Percentiles rank a stretch among this genome's conserved stretches.
These are phyloP conservation scores for Thinopyrum elongatum DNA, from an alignment of 176 grass and related monocot genomes.

Conservation along the genomic window DNA sequence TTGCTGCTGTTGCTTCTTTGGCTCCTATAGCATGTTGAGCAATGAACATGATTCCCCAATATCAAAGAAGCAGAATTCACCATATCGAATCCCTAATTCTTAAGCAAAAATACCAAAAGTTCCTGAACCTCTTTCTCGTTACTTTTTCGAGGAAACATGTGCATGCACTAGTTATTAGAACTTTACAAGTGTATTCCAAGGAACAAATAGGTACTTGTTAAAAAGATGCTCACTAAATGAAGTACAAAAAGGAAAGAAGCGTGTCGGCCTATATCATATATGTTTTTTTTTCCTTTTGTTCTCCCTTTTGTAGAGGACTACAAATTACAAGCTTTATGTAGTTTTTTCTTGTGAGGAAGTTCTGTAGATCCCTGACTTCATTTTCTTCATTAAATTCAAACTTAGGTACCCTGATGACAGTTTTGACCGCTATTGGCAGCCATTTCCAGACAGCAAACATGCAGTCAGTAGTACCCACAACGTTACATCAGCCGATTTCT, in stretches of 20 bases:
- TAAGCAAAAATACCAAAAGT: not conserved
- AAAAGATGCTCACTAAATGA: not conserved
- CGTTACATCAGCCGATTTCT: constrained; percentile 66
- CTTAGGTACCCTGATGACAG: constrained; percentile 87
- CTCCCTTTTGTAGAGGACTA: not conserved
- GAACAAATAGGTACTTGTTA: not conserved
- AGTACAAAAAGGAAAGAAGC: not conserved
- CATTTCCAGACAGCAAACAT: constrained; percentile 55
- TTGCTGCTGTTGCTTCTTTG: not conserved
- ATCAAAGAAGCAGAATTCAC: not conserved
- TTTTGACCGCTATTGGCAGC: constrained; percentile 86
- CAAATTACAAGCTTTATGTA: not conserved
- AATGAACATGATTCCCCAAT: not conserved
- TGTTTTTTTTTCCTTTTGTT: not conserved
- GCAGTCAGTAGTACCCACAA: constrained; percentile 82
- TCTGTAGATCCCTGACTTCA: not conserved
- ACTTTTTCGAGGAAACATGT: not conserved
- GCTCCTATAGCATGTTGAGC: not conserved
- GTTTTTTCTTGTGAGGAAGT: not conserved
- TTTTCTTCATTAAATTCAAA: constrained; percentile 19
- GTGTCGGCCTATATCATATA: too few relatives aligned
- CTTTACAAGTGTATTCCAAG: constrained; percentile 7
- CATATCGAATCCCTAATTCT: not conserved
- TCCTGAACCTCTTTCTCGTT: not conserved
- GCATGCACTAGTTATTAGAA: not conserved